These are phyloP conservation scores for Clathrospora elynae DNA, from an alignment of 2,329 filamentous ascomycete genomes.

Conservation along the genomic window DNA sequence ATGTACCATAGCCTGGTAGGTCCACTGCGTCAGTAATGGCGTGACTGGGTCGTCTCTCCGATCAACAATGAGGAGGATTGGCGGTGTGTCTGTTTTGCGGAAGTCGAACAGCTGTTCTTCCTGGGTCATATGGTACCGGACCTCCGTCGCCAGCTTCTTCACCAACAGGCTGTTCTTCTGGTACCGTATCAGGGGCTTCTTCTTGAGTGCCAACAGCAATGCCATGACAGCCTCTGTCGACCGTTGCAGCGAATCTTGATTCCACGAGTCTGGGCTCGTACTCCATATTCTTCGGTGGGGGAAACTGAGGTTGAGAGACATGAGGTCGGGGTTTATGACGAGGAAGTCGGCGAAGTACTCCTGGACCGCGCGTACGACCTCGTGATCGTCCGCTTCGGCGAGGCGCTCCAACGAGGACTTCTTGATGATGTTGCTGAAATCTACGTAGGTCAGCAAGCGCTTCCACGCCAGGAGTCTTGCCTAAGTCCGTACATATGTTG, in stretches of 20 bases:
- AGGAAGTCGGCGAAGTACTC: conserved; percentile 97
- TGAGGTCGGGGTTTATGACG: conserved; percentile 92
- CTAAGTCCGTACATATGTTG: conserved; percentile 68
- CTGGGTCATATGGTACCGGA: conserved; percentile 90
- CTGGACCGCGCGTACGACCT: conserved; percentile 91
- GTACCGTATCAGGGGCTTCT: conserved; percentile 93
- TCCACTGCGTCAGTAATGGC: conserved; percentile 94
- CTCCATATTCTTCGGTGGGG: conserved; percentile 82
- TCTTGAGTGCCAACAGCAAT: conserved; percentile 85
- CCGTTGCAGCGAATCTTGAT: conserved; percentile 82
- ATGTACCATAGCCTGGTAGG: conserved; percentile 99
- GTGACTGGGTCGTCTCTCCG: conserved; percentile 94
- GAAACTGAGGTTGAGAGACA: conserved; percentile 75
- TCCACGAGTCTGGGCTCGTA: conserved; percentile 82
- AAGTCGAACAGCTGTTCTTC: conserved; percentile 98
- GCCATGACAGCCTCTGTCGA: conserved; percentile 87
- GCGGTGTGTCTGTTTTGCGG: conserved; percentile 89
- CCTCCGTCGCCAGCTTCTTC: conserved; percentile 90
- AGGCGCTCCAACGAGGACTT: conserved; percentile 93
- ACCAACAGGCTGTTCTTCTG: conserved; percentile 87
- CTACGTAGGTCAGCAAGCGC: conserved; percentile 46
- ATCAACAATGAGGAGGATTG: conserved; percentile 88
- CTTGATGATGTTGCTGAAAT: conserved; percentile 96
- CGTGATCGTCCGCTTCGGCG: conserved; percentile 95
- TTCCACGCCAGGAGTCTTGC: neutral